Evolutionary conservation across 495 filamentous ascomycete species (phyloP).

Genomic region (Staphylotrichum longicolle): DNA sequence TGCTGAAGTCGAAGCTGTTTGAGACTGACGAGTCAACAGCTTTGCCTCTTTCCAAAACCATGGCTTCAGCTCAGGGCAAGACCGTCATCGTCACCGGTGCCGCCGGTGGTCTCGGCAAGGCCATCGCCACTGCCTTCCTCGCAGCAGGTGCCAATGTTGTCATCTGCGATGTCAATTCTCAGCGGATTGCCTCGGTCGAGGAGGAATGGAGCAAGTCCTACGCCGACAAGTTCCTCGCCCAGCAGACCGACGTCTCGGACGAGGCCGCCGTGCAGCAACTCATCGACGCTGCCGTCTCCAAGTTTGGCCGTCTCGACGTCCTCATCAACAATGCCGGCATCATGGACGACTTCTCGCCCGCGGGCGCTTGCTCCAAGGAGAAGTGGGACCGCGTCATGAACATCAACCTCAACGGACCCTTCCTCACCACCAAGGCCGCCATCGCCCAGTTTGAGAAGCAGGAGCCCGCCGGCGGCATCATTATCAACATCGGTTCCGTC

Average conservation of each 20-base stretch:
- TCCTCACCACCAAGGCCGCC: conserved; percentile 52
- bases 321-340: conserved; percentile 54
- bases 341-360: conserved; percentile 55
- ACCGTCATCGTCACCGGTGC: conserved; percentile 47
- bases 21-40: neutral
- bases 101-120: conserved; percentile 44
- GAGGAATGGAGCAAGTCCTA: conserved; percentile 32
- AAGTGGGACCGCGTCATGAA: conserved; percentile 58
- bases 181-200: conserved; percentile 36
- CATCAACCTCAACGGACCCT: conserved; percentile 60
- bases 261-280: conserved; percentile 39
- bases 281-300: conserved; percentile 33
- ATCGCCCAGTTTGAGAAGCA: conserved; percentile 47
- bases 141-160: conserved; percentile 43
- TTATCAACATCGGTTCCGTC: conserved; percentile 52
- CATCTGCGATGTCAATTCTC: conserved; percentile 46
- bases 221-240: conserved; percentile 30
- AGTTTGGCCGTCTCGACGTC: conserved; percentile 47
- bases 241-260: conserved; percentile 38
- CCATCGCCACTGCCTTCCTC: conserved; percentile 40
- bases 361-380: conserved; percentile 48
- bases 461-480: conserved; percentile 34
- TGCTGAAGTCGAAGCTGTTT: too few relatives aligned
- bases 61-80: conserved; percentile 34
- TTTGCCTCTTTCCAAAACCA: conserved; percentile 9